These are phyloP conservation scores for Trypanosoma vivax DNA, from an alignment of 208 protist genomes.

Conservation along the genomic window DNA sequence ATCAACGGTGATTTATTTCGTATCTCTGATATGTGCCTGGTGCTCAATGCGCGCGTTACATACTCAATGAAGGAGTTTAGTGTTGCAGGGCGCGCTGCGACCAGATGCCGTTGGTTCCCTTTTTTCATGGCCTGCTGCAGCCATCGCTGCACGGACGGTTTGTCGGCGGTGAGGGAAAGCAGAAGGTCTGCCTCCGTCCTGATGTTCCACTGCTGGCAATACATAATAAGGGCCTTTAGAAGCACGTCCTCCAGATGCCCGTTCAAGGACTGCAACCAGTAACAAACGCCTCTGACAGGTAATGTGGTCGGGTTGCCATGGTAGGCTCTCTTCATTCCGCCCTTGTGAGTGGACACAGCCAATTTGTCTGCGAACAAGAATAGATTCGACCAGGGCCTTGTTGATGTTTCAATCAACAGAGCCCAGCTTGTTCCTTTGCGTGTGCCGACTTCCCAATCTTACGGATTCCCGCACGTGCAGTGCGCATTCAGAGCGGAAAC, in stretches of 20 bases:
- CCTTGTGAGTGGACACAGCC: no score
- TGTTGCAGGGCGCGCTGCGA: neutral
- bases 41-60: conserved; percentile 3
- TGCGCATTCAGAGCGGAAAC: no score
- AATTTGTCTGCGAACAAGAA: no score
- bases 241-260: neutral
- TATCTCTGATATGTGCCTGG: conserved; percentile 6
- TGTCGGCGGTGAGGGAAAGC: conserved; percentile 7
- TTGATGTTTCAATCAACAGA: no score
- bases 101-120: neutral
- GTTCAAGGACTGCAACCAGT: no score
- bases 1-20: neutral
- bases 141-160: conserved; percentile 1
- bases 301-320: no score
- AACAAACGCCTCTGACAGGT: no score
- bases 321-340: no score
- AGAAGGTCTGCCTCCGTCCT: conserved; percentile 10
- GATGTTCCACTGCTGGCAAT: conserved; percentile 4
- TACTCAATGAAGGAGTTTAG: conserved; percentile 13
- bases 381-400: no score
- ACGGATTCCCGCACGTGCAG: no score
- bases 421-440: no score
- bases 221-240: conserved; percentile 3
- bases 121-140: neutral
- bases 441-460: no score